Evolutionary conservation across 805 yeast genomes (phyloP).

Genomic region (Cyberlindnera suaveolens): DNA sequence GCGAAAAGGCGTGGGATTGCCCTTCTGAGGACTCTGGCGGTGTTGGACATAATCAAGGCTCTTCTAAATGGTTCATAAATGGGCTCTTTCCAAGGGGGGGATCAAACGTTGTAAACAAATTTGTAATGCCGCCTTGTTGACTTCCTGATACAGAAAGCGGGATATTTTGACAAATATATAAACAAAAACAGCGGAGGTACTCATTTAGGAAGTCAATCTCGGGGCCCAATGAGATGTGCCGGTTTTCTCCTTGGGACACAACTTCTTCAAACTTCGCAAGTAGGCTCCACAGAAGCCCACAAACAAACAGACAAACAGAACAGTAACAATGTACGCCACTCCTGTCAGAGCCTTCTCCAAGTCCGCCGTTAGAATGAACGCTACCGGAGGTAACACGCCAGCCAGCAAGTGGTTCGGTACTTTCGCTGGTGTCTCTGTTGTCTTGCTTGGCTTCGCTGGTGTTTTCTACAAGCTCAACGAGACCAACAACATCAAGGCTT

Average conservation of each 20-base stretch:
- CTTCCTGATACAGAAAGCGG: no score
- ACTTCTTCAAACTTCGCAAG: no score
- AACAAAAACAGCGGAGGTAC: background rate
- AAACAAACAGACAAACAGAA: background rate
- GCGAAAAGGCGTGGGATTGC: background rate
- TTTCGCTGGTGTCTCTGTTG: conserved; percentile 21
- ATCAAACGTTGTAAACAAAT: no score
- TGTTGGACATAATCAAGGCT: background rate
- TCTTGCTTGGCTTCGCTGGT: conserved; percentile 19
- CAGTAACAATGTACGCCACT: conserved; percentile 22
- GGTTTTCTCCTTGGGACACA: no score
- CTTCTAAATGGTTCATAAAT: no score
- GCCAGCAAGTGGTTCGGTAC: conserved; percentile 17
- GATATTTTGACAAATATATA: no score
- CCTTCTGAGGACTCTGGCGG: conserved; percentile 4
- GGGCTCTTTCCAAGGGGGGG: no score
- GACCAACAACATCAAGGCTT: conserved; percentile 15
- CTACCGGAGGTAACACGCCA: conserved; percentile 9
- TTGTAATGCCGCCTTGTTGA: no score
- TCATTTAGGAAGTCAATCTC: conserved; percentile 12
- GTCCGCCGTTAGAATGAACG: conserved; percentile 21
- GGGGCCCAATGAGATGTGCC: conserved; percentile 5
- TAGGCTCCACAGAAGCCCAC: no score
- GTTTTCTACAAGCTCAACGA: conserved; percentile 22
- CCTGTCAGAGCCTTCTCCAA: conserved; percentile 22